Evolutionary conservation across 2,329 filamentous ascomycete species (phyloP).

Genomic region (Cucurbitaria berberidis): DNA sequence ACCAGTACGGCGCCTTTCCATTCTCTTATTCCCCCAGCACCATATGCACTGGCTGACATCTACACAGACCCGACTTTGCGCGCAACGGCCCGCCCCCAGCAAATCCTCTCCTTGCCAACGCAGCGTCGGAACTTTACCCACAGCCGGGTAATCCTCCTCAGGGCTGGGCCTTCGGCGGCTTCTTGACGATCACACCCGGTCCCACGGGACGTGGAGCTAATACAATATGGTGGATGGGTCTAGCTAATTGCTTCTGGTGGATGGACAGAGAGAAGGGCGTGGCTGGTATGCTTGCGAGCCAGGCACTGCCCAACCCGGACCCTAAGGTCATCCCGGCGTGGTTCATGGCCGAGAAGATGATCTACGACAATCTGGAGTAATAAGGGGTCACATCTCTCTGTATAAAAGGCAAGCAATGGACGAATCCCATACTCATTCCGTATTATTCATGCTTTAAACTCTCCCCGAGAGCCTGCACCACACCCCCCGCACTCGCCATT

Average conservation of each 20-base stretch:
- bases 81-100: conserved; percentile 52
- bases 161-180: conserved; percentile 69
- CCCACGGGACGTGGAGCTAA: conserved; percentile 59
- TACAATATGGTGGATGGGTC: conserved; percentile 64
- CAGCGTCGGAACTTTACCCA: conserved; percentile 58
- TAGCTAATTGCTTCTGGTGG: conserved; percentile 70
- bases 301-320: conserved; percentile 47
- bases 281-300: conserved; percentile 47
- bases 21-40: not conserved
- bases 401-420: too few relatives aligned
- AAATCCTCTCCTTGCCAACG: conserved; percentile 58
- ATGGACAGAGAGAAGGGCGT: conserved; percentile 65
- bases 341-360: conserved; percentile 44
- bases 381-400: not conserved
- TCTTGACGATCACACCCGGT: conserved; percentile 57
- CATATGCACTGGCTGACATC: not conserved
- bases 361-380: conserved; percentile 44
- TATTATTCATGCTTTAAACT: conserved; percentile 7
- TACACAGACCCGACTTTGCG: conserved; percentile 56
- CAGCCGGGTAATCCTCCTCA: conserved; percentile 60
- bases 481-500: conserved; percentile 28
- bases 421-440: not conserved
- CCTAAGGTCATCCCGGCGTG: conserved; percentile 41
- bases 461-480: conserved; percentile 26
- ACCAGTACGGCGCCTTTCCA: conserved; percentile 35